These are phyloP conservation scores for Rhizophagus sp. DNA, from an alignment of 192 early-diverging fungal species.

Conservation along the genomic window DNA sequence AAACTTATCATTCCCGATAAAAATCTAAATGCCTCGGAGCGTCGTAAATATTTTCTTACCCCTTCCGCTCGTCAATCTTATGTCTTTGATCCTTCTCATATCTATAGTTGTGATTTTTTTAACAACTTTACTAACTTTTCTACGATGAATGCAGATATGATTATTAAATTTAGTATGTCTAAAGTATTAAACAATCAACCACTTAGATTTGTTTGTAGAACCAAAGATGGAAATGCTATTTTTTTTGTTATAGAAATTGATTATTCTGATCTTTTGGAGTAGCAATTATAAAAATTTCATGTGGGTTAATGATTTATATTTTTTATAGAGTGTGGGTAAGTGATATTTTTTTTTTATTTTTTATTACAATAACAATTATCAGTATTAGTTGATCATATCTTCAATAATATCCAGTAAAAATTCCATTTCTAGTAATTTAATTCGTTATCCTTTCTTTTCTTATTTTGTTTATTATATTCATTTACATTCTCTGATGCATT, in stretches of 20 bases:
- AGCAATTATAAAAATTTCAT: neutral
- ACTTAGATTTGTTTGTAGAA: constrained; percentile 40
- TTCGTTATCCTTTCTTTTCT: neutral
- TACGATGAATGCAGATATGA: constrained; percentile 35
- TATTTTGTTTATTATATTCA: neutral
- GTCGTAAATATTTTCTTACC: constrained; percentile 33
- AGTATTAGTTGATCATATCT: too few species aligned
- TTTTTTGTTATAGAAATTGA: constrained; percentile 32
- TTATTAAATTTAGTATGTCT: constrained; percentile 36
- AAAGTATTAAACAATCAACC: constrained; percentile 35
- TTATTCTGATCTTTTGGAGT: constrained; percentile 24
- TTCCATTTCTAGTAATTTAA: too few species aligned
- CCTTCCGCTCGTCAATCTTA: constrained; percentile 21
- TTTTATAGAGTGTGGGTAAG: too few species aligned
- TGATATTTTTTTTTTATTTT: too few species aligned
- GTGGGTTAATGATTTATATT: too few species aligned
- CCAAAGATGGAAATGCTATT: constrained; percentile 13
- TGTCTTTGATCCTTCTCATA: constrained; percentile 31
- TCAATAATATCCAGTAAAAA: too few species aligned
- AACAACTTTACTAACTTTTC: constrained; percentile 46
- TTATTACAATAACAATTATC: too few species aligned
- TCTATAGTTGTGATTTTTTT: constrained; percentile 42
- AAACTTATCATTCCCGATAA: neutral
- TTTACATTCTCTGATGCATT: neutral
- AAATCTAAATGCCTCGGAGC: constrained; percentile 24